Evolutionary conservation across 2,329 filamentous ascomycete genomes (phyloP).

Genomic region (Ophiobolus disseminans): DNA sequence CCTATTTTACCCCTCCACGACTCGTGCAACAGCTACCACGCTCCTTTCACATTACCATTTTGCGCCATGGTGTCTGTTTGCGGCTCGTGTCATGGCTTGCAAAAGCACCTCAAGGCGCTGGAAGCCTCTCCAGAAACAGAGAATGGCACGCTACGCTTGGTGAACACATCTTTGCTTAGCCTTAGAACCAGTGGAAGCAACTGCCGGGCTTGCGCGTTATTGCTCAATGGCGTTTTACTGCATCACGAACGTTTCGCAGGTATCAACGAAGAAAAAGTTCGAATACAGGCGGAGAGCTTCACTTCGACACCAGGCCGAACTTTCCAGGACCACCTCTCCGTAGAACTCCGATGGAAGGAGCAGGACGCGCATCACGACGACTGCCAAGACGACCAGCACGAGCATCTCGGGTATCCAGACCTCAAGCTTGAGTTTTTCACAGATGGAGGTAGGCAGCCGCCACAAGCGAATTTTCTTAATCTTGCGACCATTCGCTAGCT

Average conservation of each 20-base stretch:
- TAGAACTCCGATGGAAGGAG: constrained; percentile 43
- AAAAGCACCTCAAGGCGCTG: constrained; percentile 35
- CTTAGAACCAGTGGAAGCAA: constrained; percentile 37
- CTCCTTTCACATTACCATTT: constrained; percentile 1
- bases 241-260: constrained; percentile 40
- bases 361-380: constrained; percentile 21
- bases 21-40: constrained; percentile 5
- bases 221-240: constrained; percentile 43
- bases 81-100: constrained; percentile 43
- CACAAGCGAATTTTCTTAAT: not conserved
- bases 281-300: constrained; percentile 40
- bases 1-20: constrained; percentile 16
- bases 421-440: constrained; percentile 47
- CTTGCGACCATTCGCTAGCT: not conserved
- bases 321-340: constrained; percentile 43
- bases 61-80: constrained; percentile 40
- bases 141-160: constrained; percentile 25
- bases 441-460: constrained; percentile 38
- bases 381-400: constrained; percentile 27
- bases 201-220: constrained; percentile 43
- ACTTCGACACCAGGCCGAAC: constrained; percentile 12
- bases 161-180: constrained; percentile 38
- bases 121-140: constrained; percentile 23
- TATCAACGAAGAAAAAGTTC: constrained; percentile 32
- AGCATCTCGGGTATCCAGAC: constrained; percentile 38